Evolutionary conservation across 805 yeast species (phyloP).

Genomic region (Metschnikowia lachancei): DNA sequence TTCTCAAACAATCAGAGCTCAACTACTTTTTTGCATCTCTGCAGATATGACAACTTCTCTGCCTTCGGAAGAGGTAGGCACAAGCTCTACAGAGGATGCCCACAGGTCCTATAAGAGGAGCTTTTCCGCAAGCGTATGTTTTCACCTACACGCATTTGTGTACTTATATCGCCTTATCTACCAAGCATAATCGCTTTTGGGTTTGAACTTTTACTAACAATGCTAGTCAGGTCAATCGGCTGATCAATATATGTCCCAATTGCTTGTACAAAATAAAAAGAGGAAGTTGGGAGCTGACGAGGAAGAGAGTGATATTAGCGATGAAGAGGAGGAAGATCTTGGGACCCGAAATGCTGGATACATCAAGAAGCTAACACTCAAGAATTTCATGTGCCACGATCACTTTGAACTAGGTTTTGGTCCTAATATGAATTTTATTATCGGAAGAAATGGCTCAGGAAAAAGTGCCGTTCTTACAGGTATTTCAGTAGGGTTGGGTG

Average conservation of each 20-base stretch:
- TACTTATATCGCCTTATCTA: background rate
- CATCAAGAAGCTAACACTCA: conserved; percentile 58
- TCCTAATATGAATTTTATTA: conserved; percentile 78
- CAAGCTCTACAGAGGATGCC: background rate
- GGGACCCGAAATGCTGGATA: conserved; percentile 54
- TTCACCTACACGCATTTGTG: background rate
- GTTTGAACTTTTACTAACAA: conserved; percentile 2
- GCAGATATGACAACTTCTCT: conserved; percentile 2
- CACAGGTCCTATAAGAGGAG: conserved; percentile 2
- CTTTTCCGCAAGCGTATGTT: conserved; percentile 13
- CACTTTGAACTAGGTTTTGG: conserved; percentile 73
- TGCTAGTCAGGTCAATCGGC: conserved; percentile 20
- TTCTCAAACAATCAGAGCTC: background rate
- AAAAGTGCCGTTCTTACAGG: conserved; percentile 88
- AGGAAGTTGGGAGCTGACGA: conserved; percentile 12
- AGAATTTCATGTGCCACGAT: conserved; percentile 88
- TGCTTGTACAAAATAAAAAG: conserved; percentile 17
- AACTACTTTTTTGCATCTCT: background rate
- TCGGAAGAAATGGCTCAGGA: conserved; percentile 90
- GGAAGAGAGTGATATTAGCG: conserved; percentile 17
- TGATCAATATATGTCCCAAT: conserved; percentile 21
- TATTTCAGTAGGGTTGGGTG: conserved; percentile 82
- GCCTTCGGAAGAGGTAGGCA: conserved; percentile 1
- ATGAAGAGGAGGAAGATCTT: conserved; percentile 20
- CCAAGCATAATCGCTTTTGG: background rate